A percentile compares a stretch with the other conserved stretches of the same genome.
Evolutionary conservation across 768 basidiomycete genomes (phyloP).

Genomic region (Ramaria sp.): DNA sequence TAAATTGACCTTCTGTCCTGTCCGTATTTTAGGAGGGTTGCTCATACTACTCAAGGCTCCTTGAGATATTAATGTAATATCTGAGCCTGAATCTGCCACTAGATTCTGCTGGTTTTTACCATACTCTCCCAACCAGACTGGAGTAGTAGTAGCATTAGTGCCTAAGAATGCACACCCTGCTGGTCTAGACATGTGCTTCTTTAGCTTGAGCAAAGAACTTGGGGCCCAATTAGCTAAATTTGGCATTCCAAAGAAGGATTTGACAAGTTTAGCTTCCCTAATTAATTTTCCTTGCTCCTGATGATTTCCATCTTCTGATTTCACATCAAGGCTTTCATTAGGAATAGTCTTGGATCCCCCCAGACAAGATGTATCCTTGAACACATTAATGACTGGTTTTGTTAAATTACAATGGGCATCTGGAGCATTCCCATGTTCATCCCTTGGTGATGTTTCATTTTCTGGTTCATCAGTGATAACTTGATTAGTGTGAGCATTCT

Average conservation of each 20-base stretch:
- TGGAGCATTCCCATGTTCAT: too few species aligned
- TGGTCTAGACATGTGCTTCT: constrained; percentile 15
- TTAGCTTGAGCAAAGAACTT: background rate
- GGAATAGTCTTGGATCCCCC: constrained; percentile 12
- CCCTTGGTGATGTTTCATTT: too few species aligned
- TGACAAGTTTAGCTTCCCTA: background rate
- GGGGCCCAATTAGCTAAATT: background rate
- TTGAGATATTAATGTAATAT: constrained; percentile 26
- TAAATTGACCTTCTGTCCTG: constrained; percentile 21
- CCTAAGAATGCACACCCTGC: constrained; percentile 25
- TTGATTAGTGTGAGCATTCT: too few species aligned
- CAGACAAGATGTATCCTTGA: too few species aligned
- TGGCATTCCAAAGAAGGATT: background rate
- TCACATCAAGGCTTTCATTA: background rate
- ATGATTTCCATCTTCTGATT: background rate
- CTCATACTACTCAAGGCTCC: constrained; percentile 2
- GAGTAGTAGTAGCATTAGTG: constrained; percentile 16
- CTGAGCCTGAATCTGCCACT: constrained; percentile 23
- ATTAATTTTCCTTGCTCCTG: background rate
- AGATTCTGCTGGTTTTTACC: constrained; percentile 5
- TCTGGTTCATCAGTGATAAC: too few species aligned
- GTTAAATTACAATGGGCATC: too few species aligned
- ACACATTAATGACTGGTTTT: too few species aligned
- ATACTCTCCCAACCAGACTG: constrained; percentile 7
- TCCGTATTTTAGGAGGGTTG: too few species aligned